Percentiles rank a stretch among this genome's conserved stretches.
These are phyloP conservation scores for Akanthomyces uredinophilus DNA, from an alignment of 2,329 filamentous ascomycete species.

Conservation along the genomic window DNA sequence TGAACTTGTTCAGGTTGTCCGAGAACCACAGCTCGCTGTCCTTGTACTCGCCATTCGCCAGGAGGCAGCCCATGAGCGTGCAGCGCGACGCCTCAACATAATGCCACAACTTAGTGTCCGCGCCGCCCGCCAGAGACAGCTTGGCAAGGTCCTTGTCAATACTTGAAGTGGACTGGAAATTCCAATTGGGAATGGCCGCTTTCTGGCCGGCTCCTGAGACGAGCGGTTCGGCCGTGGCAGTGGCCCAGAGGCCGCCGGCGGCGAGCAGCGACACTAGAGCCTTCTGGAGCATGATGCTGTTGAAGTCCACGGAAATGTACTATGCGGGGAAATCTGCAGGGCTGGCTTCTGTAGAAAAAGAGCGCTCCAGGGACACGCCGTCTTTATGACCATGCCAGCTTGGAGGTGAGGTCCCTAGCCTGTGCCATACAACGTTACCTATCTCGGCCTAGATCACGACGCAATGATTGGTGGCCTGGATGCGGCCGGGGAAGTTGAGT, in stretches of 20 bases:
- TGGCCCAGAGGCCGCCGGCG: constrained; percentile 12
- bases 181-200: constrained; percentile 40
- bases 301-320: background rate
- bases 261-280: constrained; percentile 3
- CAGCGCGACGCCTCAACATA: constrained; percentile 40
- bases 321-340: background rate
- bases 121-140: constrained; percentile 38
- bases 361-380: background rate
- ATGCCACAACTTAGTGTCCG: constrained; percentile 48
- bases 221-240: constrained; percentile 15
- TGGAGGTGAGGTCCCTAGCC: no score
- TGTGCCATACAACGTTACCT: constrained; percentile 9
- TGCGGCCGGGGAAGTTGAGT: background rate
- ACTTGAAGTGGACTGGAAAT: constrained; percentile 41
- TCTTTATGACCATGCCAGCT: background rate
- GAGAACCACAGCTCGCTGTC: constrained; percentile 53
- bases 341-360: background rate
- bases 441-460: background rate
- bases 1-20: constrained; percentile 38
- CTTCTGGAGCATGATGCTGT: background rate
- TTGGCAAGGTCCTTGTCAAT: constrained; percentile 29
- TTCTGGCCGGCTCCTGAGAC: constrained; percentile 24
- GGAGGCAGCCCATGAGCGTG: constrained; percentile 53
- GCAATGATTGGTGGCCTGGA: background rate
- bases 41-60: constrained; percentile 47